Evolutionary conservation across 768 basidiomycete species (phyloP).

Genomic region (Naematelia encephala): DNA sequence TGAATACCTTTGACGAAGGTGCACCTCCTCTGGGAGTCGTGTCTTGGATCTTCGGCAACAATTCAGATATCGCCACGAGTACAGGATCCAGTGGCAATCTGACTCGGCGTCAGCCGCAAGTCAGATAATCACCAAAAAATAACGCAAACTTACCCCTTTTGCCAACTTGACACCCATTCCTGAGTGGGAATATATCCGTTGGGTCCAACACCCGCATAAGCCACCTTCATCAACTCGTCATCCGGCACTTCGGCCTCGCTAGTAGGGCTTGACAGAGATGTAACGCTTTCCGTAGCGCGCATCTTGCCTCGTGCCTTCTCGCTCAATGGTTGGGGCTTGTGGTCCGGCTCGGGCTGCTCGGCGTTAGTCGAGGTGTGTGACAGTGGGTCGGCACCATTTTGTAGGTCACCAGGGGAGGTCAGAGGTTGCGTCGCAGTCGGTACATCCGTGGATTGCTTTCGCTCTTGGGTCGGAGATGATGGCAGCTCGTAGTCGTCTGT

Average conservation of each 20-base stretch:
- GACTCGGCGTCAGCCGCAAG: background rate
- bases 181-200: constrained; percentile 94
- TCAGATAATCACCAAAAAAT: background rate
- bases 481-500: constrained; percentile 13
- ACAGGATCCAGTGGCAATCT: constrained; percentile 86
- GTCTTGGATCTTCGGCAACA: constrained; percentile 78
- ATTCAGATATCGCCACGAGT: constrained; percentile 80
- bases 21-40: constrained; percentile 66
- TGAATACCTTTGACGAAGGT: constrained; percentile 66
- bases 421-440: constrained; percentile 17
- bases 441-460: background rate
- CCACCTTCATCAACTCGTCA: constrained; percentile 62
- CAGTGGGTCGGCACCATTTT: constrained; percentile 20
- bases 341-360: constrained; percentile 42
- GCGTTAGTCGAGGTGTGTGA: constrained; percentile 1
- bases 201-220: constrained; percentile 70
- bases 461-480: background rate
- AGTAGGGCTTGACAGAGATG: constrained; percentile 7
- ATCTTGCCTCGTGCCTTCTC: constrained; percentile 92
- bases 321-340: constrained; percentile 53
- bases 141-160: constrained; percentile 69
- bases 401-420: constrained; percentile 23
- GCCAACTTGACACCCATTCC: constrained; percentile 95
- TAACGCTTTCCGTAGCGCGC: constrained; percentile 57
- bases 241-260: constrained; percentile 50